A percentile compares a stretch with the other conserved stretches of the same genome.
Evolutionary conservation across 139 green algal genomes (phyloP).

Genomic region (Chlorella ohadii): DNA sequence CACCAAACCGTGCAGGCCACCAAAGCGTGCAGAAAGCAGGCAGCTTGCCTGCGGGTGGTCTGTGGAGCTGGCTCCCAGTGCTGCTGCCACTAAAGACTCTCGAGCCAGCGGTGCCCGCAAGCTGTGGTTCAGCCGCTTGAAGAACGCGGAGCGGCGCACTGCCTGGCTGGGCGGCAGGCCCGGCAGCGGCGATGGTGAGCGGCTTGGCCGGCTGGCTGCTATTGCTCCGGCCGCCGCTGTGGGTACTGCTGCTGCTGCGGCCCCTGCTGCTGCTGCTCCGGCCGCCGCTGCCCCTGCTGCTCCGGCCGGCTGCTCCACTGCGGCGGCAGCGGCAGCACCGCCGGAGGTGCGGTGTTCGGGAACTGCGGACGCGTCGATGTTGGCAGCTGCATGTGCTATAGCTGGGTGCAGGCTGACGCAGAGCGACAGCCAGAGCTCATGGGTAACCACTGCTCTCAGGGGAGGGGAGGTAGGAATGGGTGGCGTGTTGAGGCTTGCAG

Average conservation of each 20-base stretch:
- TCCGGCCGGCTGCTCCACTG: no score
- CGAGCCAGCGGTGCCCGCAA: conserved; percentile 14
- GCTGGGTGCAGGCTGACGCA: conserved; percentile 14
- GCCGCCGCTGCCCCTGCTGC: not conserved
- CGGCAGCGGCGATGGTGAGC: not conserved
- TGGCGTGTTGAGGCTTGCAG: no score
- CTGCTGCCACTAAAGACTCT: conserved; percentile 38
- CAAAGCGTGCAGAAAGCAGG: no score
- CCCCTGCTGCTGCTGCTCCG: not conserved
- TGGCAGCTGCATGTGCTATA: not conserved
- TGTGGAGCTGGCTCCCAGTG: conserved; percentile 42
- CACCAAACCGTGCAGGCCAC: no score
- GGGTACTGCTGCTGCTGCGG: not conserved
- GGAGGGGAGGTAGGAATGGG: not conserved
- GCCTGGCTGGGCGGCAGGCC: no score
- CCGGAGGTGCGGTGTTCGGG: not conserved
- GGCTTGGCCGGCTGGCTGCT: no score
- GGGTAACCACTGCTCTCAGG: conserved; percentile 2
- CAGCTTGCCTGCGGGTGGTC: conserved; percentile 44
- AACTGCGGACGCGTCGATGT: not conserved
- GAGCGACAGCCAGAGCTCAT: conserved; percentile 3
- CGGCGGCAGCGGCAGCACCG: no score
- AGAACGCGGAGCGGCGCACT: conserved; percentile 10
- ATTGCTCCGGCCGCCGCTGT: not conserved
- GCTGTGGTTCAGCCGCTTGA: conserved; percentile 22